Conservation (phyloP, 768 basidiomycete genomes). For the Rhodocollybia butyracea region DNA sequence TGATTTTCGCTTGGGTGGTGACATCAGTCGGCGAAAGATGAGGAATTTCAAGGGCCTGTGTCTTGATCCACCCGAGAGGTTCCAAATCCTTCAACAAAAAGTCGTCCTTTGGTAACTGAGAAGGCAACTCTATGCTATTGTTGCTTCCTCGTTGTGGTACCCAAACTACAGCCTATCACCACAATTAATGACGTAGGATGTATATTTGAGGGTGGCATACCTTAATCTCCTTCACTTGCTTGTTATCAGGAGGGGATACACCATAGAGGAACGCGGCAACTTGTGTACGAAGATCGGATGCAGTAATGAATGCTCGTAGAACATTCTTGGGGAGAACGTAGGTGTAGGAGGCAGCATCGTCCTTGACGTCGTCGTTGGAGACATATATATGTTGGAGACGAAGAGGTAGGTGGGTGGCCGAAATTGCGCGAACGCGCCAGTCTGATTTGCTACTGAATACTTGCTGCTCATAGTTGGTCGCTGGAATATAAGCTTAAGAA, state of each 20-base stretch:
- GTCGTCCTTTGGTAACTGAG: conserved; percentile 89
- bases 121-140: conserved; percentile 88
- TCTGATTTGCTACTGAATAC: conserved; percentile 99
- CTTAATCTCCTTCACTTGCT: conserved; percentile 98
- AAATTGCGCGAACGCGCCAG: conserved; percentile 98
- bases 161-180: conserved; percentile 77
- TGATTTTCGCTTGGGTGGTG: conserved; percentile 91
- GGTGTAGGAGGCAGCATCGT: conserved; percentile 92
- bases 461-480: conserved; percentile 96
- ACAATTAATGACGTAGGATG: neutral
- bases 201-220: conserved; percentile 23
- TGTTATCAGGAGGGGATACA: conserved; percentile 89
- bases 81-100: conserved; percentile 94
- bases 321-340: conserved; percentile 98
- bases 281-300: conserved; percentile 93
- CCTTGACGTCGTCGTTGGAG: conserved; percentile 98
- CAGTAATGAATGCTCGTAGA: conserved; percentile 87
- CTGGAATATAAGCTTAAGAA: conserved; percentile 31
- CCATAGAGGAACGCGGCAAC: conserved; percentile 95
- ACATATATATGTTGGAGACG: conserved; percentile 99
- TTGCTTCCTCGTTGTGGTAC: conserved; percentile 97
- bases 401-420: conserved; percentile 92
- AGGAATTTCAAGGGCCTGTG: conserved; percentile 88
- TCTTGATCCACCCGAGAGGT: conserved; percentile 95
- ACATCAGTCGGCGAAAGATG: conserved; percentile 93